Evolutionary conservation across 2,329 filamentous ascomycete genomes (phyloP), one percentile per base, ranked within the genome.

Genomic region (Phyllosticta citribraziliensis): DNA sequence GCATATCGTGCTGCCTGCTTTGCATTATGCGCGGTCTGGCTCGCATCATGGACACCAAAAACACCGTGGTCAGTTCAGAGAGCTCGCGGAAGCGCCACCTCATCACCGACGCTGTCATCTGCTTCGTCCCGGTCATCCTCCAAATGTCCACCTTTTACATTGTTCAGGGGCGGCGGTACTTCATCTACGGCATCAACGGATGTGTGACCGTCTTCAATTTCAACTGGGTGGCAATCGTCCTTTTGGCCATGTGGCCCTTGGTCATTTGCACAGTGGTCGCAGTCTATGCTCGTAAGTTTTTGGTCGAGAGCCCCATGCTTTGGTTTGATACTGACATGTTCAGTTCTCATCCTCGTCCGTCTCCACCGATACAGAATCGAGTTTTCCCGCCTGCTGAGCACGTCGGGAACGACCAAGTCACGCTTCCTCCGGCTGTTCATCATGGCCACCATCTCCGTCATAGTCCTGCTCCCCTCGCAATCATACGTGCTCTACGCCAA

Each of bases 21-120:
- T 83, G 84, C 67, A 82, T 89, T 56, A 80, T 87, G 62, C 78
- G 83, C 55, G 80, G 78, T 55, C 77, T 89, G 17, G 83, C 84
- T 12, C 73, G 72, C 20, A 83, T 86, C 35, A 77, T 89, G 70
- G 80, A 88, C 67, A 83, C 83, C 0, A 75, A 84, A 5, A 78
- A 80, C 33, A 76, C 80, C 0, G 76, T 76, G 1, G 68, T 87
- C 24, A 78, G 79, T 3, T 83, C 75, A 60, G 76, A 73, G 57
- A 72, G 72, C 9, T 78, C 81, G 66, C 79, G 75, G 63, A 72
- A 76, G 61, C 74, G 76, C 57, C 78, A 78, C 57, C 70, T 75
- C 19, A 66, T 76, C 0, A 70, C 85, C 57, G 83, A 88, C 56
- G 65, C 82, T 22, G 57, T 79, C 1, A 80, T 84, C 65, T 87